phyloP scores from a whole-genome alignment of 2,329 filamentous ascomycete species.

The Aspergillus tamarii region DNA sequence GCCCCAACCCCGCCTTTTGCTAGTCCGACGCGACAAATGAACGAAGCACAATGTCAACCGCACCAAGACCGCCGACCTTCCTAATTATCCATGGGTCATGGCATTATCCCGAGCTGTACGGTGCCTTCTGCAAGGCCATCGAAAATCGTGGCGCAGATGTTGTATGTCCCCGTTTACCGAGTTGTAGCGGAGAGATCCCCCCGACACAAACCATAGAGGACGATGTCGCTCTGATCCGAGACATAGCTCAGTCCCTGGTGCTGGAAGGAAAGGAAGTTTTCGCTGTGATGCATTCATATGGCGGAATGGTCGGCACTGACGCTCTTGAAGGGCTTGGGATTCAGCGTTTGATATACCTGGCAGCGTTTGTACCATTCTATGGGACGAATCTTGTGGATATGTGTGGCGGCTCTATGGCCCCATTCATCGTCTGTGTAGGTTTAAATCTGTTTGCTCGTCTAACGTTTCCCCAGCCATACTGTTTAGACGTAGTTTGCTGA shows the following conservation, averaged over 20 bases:
- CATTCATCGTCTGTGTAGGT: background rate
- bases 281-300: conserved; percentile 32
- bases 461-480: background rate
- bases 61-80: background rate
- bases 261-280: conserved; percentile 20
- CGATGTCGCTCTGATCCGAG: conserved; percentile 16
- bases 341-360: background rate
- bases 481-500: background rate
- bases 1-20: background rate
- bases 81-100: background rate
- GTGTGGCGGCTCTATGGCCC: background rate
- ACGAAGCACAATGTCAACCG: background rate
- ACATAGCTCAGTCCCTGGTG: conserved; percentile 9
- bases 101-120: background rate
- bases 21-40: background rate
- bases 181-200: conserved; percentile 16
- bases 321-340: background rate
- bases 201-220: conserved; percentile 13
- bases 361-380: background rate
- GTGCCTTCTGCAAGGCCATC: background rate
- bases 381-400: background rate
- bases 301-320: conserved; percentile 25
- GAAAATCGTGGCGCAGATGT: background rate
- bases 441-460: background rate
- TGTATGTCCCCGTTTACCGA: background rate